Conservation (phyloP, 179 eudicot species). For the Beta macrorhiza region DNA sequence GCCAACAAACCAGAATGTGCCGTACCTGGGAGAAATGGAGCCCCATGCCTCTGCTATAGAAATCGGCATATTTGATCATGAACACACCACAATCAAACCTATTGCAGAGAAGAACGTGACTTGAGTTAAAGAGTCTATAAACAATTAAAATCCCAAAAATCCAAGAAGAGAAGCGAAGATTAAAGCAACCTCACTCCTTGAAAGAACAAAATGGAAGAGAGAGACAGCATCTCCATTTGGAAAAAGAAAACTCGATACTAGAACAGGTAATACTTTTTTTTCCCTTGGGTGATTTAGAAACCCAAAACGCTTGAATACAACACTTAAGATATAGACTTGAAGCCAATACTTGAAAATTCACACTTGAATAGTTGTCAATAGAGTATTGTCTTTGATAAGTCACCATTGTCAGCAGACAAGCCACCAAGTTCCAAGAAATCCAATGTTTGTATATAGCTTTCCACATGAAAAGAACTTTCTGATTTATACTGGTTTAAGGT, state of each 20-base stretch:
- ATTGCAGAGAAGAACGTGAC: constrained; percentile 20
- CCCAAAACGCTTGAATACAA: not conserved
- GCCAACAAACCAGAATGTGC: not conserved
- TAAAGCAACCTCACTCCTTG: too few relatives aligned
- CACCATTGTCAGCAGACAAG: not conserved
- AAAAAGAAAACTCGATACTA: not conserved
- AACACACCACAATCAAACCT: constrained; percentile 95
- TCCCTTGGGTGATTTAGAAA: not conserved
- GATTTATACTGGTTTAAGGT: too few relatives aligned
- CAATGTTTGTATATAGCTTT: too few relatives aligned
- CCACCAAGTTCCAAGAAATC: not conserved
- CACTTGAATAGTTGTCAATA: not conserved
- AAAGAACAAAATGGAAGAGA: too few relatives aligned
- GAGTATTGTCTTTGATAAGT: not conserved
- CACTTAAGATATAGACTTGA: not conserved
- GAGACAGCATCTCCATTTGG: too few relatives aligned
- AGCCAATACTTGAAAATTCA: not conserved
- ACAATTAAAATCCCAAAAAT: not conserved
- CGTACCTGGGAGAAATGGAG: constrained; percentile 85
- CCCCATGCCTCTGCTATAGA: constrained; percentile 84
- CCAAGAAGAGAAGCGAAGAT: too few relatives aligned
- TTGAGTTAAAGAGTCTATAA: constrained; percentile 11
- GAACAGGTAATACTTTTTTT: not conserved
- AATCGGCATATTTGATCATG: constrained; percentile 91
- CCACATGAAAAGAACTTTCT: too few relatives aligned